Base-by-base conservation (phyloP, 495 filamentous ascomycete species). In the Xylona heveae region DNA sequence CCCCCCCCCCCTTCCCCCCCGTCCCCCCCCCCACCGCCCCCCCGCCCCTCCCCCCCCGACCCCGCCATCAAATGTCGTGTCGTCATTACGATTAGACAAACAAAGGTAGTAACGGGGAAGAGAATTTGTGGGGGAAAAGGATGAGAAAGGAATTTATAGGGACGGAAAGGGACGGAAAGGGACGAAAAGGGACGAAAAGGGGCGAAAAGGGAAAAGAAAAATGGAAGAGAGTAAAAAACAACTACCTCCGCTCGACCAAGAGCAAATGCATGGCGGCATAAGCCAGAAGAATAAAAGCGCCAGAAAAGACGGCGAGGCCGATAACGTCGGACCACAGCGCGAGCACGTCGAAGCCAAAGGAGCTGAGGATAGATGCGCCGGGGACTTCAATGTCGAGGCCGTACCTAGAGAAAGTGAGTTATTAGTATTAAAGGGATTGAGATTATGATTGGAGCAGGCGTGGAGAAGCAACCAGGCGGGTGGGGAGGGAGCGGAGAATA, bases 351-450 rank as follows among this genome's bases (percentile, higher is more conserved):
- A 97, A 95, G 5, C 88, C 88, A 45, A 99, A 95, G 1, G 76
- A 75, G 50, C 74, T 85, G 19, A 99, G 57, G 42, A 99, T 99
- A 0, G 85, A 79, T 0, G 85, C 80, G 12, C 88, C 88, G 0
- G 88, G 88, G 0, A 99, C 83, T 40, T 85, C 82, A 30, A 99
- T 99, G 44, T 95, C 78, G 2, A 99, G 64, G 2, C 88, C 88
- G 34, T 61, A 38, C 25, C 36, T 37, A 5, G 24, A 15, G 12
- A 14, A 23, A 1, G 10, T 33, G 16, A 33, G 31, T 16, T 30
- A 30, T 9, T 9, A 30, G 8, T 14, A 30, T 7, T 7, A 7
- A 16, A 8, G 38, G 36, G 24, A 31, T 20, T 33, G n/a, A 6
- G 9, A 21, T 14, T 7, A 19, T 21, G 21, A 22, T 8, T 6